A percentile compares a stretch with the other conserved stretches of the same genome.
These are phyloP conservation scores for Clarireedia homoeocarpa DNA, from an alignment of 2,329 filamentous ascomycete species.

Conservation along the genomic window DNA sequence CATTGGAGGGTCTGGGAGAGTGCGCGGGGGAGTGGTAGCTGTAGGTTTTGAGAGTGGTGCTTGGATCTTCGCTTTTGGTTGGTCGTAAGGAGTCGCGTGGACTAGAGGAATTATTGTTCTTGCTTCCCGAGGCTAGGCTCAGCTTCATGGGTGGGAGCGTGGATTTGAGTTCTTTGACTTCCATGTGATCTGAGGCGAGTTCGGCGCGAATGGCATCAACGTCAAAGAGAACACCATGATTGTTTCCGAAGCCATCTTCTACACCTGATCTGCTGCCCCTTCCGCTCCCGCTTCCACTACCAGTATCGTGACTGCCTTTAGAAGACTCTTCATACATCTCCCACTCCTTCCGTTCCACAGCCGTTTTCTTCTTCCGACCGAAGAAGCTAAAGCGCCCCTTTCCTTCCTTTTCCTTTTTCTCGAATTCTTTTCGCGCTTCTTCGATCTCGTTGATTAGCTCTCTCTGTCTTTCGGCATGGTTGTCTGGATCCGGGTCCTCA, in stretches of 20 bases:
- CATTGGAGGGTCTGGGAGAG: constrained; percentile 13
- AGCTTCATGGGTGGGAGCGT: constrained; percentile 89
- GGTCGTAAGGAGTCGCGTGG: constrained; percentile 32
- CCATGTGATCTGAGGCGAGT: constrained; percentile 48
- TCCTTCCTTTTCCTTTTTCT: constrained; percentile 60
- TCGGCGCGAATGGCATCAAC: constrained; percentile 89
- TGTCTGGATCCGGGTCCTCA: constrained; percentile 93
- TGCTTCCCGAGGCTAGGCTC: constrained; percentile 35
- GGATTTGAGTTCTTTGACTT: constrained; percentile 75
- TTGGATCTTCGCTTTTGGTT: constrained; percentile 40
- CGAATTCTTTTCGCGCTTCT: constrained; percentile 79
- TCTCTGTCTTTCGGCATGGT: constrained; percentile 77
- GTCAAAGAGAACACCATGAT: constrained; percentile 68
- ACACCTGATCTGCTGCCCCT: background rate
- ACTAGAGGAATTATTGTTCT: constrained; percentile 4
- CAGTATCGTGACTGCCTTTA: constrained; percentile 28
- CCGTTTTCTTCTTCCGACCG: constrained; percentile 66
- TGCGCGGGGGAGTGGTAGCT: constrained; percentile 7
- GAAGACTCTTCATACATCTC: constrained; percentile 81
- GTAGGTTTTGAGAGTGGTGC: constrained; percentile 24
- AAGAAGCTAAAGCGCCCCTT: constrained; percentile 66
- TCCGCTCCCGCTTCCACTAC: background rate
- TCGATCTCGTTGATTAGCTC: constrained; percentile 97
- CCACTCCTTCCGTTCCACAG: constrained; percentile 76
- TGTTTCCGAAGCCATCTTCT: constrained; percentile 28